Base-by-base conservation (phyloP, 306 rosid genomes). In the Lablab purpureus region DNA sequence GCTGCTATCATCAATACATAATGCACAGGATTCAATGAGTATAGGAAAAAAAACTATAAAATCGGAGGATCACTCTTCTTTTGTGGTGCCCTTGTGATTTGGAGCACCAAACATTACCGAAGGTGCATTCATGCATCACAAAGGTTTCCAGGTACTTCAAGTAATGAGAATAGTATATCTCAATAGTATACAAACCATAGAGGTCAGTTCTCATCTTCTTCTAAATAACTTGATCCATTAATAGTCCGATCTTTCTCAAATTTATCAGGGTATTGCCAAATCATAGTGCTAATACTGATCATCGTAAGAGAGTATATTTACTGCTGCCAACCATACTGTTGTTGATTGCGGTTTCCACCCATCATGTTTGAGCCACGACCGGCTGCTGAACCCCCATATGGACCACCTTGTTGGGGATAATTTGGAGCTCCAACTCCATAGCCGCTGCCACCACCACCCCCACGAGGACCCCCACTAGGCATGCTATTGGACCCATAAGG, bases 401-500 rank as follows among this genome's bases (percentile, higher is more conserved):
- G 93, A 30, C 80, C 81, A 28, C 80, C 84, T 52, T 90, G 92
- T 41, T 88, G 92, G 62, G 87, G 79, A 80, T 83, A 87, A 62
- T 79, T 86, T 21, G 92, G 91, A 66, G 85, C 87, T 67, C 85
- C 92, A 69, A 75, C 88, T 37, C 87, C 90, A 64, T 88, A 87
- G 51, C 87, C 19, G 0, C 79, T 23, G 6, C 84, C 80, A 45
- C 87, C 75, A 19, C 83, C 87, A 9, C 92, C 87, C 6, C 92
- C 92, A n/a, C 93, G 86, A 58, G 90, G 87, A 70, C 92, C 91
- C 3, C 89, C 88, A 50, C 86, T 82, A 47, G 88, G 87, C 91
- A 88, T 87, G 17, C 85, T 76, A 67, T 84, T 82, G 52, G 90
- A 88, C 11, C 80, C 87, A 46, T 88, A 91, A 52, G 92, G 91